phyloP scores from a whole-genome alignment of 176 grass and related monocot species.

The Otatea glauca region DNA sequence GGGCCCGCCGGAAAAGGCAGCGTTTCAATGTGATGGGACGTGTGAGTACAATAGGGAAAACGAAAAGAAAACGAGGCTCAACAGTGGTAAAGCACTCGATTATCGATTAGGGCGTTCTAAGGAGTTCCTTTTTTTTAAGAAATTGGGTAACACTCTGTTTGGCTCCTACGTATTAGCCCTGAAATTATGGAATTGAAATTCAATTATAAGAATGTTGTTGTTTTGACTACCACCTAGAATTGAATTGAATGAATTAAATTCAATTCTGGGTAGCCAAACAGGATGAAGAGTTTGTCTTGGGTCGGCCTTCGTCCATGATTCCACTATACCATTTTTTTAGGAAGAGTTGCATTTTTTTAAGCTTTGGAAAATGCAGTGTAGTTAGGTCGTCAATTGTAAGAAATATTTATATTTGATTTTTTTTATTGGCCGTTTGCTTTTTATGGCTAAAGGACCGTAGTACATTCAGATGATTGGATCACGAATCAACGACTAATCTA shows the following conservation, averaged over 20 bases:
- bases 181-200: too few species aligned
- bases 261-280: too few species aligned
- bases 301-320: not conserved
- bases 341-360: not conserved
- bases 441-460: not conserved
- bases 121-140: not conserved
- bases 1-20: not conserved
- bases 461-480: not conserved
- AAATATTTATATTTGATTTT: not conserved
- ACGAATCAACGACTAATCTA: not conserved
- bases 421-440: not conserved
- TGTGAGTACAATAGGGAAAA: not conserved
- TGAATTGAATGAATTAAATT: too few species aligned
- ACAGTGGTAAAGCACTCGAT: not conserved
- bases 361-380: not conserved
- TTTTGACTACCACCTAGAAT: too few species aligned
- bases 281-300: not conserved
- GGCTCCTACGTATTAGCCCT: too few species aligned
- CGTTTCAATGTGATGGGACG: constrained; percentile 37
- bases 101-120: not conserved
- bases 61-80: not conserved
- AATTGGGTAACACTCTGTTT: not conserved
- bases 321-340: not conserved
- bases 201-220: too few species aligned
- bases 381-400: not conserved